phyloP scores from a whole-genome alignment of 495 filamentous ascomycete genomes.

The Xylaria longipes region DNA sequence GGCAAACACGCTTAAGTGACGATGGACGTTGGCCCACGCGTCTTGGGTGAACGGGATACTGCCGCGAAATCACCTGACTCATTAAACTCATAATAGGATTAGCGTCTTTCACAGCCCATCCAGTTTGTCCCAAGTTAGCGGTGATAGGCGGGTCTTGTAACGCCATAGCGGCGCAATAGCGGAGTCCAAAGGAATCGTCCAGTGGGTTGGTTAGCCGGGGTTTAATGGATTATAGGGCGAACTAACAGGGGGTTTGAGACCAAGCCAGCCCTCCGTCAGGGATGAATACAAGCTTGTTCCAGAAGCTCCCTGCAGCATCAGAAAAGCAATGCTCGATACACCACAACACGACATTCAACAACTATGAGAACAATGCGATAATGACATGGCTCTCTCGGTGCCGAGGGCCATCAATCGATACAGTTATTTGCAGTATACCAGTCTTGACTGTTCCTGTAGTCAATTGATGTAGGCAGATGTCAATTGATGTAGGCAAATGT shows the following conservation, averaged over 20 bases:
- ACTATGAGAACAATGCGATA: not conserved
- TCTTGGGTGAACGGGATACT: conserved; percentile 36
- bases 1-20: conserved; percentile 43
- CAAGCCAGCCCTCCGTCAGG: conserved; percentile 1
- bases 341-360: not conserved
- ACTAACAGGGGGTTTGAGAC: conserved; percentile 16
- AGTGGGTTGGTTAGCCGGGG: conserved; percentile 22
- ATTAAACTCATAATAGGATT: conserved; percentile 31
- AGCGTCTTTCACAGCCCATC: conserved; percentile 25
- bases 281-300: conserved; percentile 22
- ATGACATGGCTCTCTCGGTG: not conserved
- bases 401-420: not conserved
- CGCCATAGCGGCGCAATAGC: not conserved
- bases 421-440: not conserved
- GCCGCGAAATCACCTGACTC: conserved; percentile 43
- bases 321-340: not conserved
- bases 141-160: conserved; percentile 16
- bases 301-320: conserved; percentile 1
- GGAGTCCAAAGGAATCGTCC: conserved; percentile 10
- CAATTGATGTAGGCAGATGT: conserved; percentile 12
- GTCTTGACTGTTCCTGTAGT: not conserved
- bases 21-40: conserved; percentile 43
- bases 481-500: conserved; percentile 10
- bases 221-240: conserved; percentile 26
- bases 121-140: conserved; percentile 11